Evolutionary conservation across 805 yeast genomes (phyloP).

Genomic region (Blastobotrys parvus): DNA sequence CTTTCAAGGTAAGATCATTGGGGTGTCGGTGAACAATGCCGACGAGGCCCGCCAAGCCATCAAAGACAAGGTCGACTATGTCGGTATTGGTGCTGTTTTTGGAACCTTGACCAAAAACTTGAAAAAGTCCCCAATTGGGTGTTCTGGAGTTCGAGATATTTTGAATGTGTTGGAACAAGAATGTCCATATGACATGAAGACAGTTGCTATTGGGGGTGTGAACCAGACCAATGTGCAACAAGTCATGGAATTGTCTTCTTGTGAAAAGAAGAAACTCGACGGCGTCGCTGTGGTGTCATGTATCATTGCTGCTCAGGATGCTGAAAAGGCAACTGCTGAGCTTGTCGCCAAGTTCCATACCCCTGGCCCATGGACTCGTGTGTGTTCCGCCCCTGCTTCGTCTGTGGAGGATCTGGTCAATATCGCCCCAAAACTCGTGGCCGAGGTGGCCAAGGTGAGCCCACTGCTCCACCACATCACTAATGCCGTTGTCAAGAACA

Average conservation of each 20-base stretch:
- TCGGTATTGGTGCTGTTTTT: conserved; percentile 78
- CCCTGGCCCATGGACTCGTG: conserved; percentile 4
- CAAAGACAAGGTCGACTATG: conserved; percentile 55
- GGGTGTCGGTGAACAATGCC: conserved; percentile 60
- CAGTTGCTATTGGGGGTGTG: conserved; percentile 80
- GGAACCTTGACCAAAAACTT: conserved; percentile 65
- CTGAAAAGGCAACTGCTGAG: conserved; percentile 42
- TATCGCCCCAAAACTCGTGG: conserved; percentile 19
- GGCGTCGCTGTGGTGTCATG: conserved; percentile 90
- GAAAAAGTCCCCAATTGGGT: conserved; percentile 54
- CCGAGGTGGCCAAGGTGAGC: conserved; percentile 23
- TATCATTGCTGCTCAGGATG: conserved; percentile 58
- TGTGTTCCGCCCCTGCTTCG: not conserved
- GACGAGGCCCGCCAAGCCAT: conserved; percentile 49
- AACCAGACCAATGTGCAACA: conserved; percentile 53
- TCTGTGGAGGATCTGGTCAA: conserved; percentile 10
- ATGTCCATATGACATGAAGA: conserved; percentile 33
- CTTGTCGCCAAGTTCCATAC: conserved; percentile 20
- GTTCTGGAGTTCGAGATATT: conserved; percentile 52
- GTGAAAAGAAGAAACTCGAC: conserved; percentile 41
- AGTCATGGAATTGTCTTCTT: conserved; percentile 44
- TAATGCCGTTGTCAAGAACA: conserved; percentile 78
- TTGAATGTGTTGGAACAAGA: conserved; percentile 38
- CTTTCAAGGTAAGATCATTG: conserved; percentile 66
- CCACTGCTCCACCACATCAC: conserved; percentile 86